Evolutionary conservation across 768 basidiomycete species (phyloP).

Genomic region (Amanita pseudoporphyria): DNA sequence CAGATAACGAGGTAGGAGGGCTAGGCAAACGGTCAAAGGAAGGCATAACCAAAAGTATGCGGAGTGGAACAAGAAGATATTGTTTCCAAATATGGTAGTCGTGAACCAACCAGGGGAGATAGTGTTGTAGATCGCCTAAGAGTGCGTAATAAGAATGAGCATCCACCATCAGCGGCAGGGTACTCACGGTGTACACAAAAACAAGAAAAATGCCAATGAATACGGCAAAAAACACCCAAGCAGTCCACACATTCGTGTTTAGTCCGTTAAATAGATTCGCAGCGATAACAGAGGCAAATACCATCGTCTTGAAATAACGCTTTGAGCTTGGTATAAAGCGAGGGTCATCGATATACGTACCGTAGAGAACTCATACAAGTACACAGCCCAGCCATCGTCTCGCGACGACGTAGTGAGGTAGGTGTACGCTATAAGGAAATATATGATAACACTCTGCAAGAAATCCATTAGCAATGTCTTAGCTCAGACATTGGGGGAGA

Average conservation of each 20-base stretch:
- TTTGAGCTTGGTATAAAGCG: neutral
- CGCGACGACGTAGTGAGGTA: constrained; percentile 69
- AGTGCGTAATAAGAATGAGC: neutral
- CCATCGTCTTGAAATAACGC: constrained; percentile 54
- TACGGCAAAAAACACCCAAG: constrained; percentile 80
- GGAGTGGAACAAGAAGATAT: constrained; percentile 69
- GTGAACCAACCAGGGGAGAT: constrained; percentile 65
- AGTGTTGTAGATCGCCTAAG: constrained; percentile 66
- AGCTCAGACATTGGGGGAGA: neutral
- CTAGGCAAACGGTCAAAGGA: constrained; percentile 57
- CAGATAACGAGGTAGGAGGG: constrained; percentile 73
- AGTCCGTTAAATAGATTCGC: constrained; percentile 86
- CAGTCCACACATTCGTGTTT: constrained; percentile 79
- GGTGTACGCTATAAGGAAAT: constrained; percentile 74
- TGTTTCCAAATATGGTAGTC: constrained; percentile 67
- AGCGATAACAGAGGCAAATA: constrained; percentile 62
- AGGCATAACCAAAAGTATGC: constrained; percentile 84
- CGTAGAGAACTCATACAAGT: constrained; percentile 77
- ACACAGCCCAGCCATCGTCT: constrained; percentile 67
- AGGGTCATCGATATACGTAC: constrained; percentile 30
- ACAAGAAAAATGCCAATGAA: constrained; percentile 73
- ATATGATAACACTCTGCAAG: constrained; percentile 72
- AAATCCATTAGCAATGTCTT: neutral
- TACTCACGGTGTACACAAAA: constrained; percentile 66
- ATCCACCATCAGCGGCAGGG: neutral